Evolutionary conservation across 495 filamentous ascomycete genomes (phyloP), one percentile per base, ranked within the genome.

Genomic region (Cladorrhinum samala): DNA sequence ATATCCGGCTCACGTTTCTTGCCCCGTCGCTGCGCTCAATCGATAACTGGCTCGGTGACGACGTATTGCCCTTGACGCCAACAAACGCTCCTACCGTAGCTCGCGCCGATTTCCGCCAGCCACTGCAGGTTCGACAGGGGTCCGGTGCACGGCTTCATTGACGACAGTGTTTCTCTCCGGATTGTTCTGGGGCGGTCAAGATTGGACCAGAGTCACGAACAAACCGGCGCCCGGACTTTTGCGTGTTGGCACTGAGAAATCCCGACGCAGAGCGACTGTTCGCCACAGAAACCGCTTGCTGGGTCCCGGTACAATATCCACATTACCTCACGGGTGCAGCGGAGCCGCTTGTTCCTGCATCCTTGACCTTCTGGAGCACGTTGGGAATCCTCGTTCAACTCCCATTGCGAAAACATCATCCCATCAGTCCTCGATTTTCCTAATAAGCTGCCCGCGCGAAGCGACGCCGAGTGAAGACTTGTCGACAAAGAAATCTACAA

Each of bases 211-310:
- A 40, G 49, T 17, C 21, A 20, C 45, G 24, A 21, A 45, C 24
- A 45, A n/a, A n/a, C n/a, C n/a, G n/a, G n/a, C n/a, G 20, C 20
- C 18, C 4, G 17, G 42, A 37, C 30, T 41, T 47, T 14, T 47
- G 24, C 24, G n/a, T 47, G 21, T 47, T 47, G 24, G 20, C 24
- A 47, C 30, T 47, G 45, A 25, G 24, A 33, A 47, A 45, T 21
- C 30, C 14, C 45, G 20, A 23, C 9, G 20, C 16, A 20, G n/a
- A n/a, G 24, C 20, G 45, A 27, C 11, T 47, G 45, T 47, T n/a
- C 45, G 45, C 45, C 45, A 47, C 45, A 33, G 45, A 47, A 47
- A 47, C 30, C 45, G 24, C 45, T 47, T 23, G 14, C 30, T 23
- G 45, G 39, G 24, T 47, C 45, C 27, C 9, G 45, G 25, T 23